phyloP scores from a whole-genome alignment of 2,329 filamentous ascomycete species.

The Ustulina deusta region DNA sequence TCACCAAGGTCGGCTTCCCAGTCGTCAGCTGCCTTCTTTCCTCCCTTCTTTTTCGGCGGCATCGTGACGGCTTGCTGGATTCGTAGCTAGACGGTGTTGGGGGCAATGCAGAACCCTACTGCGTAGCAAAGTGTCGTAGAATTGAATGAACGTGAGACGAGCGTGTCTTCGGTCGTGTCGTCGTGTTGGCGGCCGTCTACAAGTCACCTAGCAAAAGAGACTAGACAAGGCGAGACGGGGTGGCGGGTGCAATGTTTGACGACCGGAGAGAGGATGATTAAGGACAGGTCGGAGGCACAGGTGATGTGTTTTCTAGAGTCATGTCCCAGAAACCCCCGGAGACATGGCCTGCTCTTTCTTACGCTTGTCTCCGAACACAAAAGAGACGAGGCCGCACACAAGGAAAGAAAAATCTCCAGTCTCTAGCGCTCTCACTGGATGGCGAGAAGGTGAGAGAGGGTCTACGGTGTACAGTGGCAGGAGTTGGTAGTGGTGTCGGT shows the following conservation, averaged over 20 bases:
- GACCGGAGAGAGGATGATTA: constrained; percentile 8
- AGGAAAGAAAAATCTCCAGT: constrained; percentile 5
- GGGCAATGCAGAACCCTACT: neutral
- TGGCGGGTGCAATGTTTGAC: constrained; percentile 22
- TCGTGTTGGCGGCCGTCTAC: neutral
- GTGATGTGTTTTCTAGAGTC: constrained; percentile 26
- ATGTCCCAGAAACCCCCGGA: constrained; percentile 29
- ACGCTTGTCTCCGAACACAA: constrained; percentile 28
- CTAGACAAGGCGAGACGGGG: constrained; percentile 23
- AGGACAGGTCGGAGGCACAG: constrained; percentile 13
- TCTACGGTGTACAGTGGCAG: neutral
- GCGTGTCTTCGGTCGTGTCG: constrained; percentile 15
- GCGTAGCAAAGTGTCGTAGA: constrained; percentile 9
- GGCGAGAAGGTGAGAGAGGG: constrained; percentile 19
- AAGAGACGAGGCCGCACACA: constrained; percentile 23
- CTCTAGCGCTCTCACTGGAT: constrained; percentile 24
- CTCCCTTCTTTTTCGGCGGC: constrained; percentile 93
- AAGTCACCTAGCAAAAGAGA: constrained; percentile 18
- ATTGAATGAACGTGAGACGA: constrained; percentile 1
- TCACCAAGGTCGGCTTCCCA: constrained; percentile 96
- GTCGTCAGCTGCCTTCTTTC: constrained; percentile 87
- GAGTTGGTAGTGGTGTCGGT: constrained; percentile 27
- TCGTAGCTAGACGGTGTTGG: constrained; percentile 2
- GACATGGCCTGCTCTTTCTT: constrained; percentile 31
- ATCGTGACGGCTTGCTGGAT: constrained; percentile 63